These are phyloP conservation scores for Geotrichum restrictum DNA, from an alignment of 1,139 yeast genomes.

Conservation along the genomic window DNA sequence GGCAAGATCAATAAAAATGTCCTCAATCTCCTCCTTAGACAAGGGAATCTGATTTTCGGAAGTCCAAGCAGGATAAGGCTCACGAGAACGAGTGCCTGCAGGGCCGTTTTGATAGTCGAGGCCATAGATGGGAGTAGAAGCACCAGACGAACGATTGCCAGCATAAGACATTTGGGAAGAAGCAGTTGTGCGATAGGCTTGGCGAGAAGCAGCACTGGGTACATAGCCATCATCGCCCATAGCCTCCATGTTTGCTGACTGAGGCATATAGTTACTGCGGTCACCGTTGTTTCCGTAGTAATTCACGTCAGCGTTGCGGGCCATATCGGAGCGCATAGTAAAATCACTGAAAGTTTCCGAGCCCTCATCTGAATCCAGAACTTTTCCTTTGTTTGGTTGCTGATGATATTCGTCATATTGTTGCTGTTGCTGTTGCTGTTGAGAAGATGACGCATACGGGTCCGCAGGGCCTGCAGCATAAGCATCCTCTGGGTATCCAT, in stretches of 20 bases:
- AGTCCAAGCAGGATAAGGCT: conserved; percentile 96
- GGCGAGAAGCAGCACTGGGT: conserved; percentile 22
- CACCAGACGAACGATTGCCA: conserved; percentile 86
- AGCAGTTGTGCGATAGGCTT: conserved; percentile 29
- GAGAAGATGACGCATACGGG: conserved; percentile 31
- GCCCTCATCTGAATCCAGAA: conserved; percentile 39
- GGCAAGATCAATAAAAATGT: conserved; percentile 82
- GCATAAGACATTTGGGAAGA: conserved; percentile 52
- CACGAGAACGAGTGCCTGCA: conserved; percentile 44
- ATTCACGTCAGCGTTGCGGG: conserved; percentile 40
- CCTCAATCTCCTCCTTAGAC: conserved; percentile 83
- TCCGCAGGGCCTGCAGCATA: conserved; percentile 34
- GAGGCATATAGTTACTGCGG: conserved; percentile 32
- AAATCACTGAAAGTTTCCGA: conserved; percentile 45
- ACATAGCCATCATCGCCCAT: conserved; percentile 32
- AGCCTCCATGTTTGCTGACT: conserved; percentile 29
- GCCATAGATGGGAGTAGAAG: conserved; percentile 94
- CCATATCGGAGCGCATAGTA: conserved; percentile 44
- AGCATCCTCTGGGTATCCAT: conserved; percentile 39
- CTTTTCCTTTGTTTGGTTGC: conserved; percentile 26
- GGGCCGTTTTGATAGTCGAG: conserved; percentile 66
- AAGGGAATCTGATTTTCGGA: conserved; percentile 86
- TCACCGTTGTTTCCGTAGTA: conserved; percentile 40
- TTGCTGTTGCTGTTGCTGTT: conserved; percentile 22
- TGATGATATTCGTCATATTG: conserved; percentile 24